Percentiles rank a stretch among this genome's conserved stretches.
Evolutionary conservation across 1,139 yeast species (phyloP).

Genomic region (Scheffersomyces parashehatae): DNA sequence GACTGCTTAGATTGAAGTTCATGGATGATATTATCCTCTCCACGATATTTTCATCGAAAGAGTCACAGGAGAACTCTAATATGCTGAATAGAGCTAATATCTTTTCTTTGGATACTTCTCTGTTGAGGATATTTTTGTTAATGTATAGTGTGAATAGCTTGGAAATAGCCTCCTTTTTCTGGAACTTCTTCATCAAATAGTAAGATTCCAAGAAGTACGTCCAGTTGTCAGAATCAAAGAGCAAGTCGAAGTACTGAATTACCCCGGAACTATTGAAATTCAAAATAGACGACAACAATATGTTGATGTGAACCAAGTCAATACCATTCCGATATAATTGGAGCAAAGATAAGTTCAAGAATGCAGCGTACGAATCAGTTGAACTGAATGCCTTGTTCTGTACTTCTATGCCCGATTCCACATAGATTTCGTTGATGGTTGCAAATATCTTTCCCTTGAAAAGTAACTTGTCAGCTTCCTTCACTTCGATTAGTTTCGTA

Average conservation of each 20-base stretch:
- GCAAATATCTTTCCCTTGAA: slow-evolving; percentile 36
- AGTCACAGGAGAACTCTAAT: slow-evolving; percentile 5
- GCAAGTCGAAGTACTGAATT: slow-evolving; percentile 21
- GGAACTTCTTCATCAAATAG: slow-evolving; percentile 26
- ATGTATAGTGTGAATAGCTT: slow-evolving; percentile 10
- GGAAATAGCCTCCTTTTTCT: slow-evolving; percentile 21
- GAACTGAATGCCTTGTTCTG: slow-evolving; percentile 14
- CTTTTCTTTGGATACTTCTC: not conserved
- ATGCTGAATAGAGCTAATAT: slow-evolving; percentile 5
- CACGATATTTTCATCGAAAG: slow-evolving; percentile 16
- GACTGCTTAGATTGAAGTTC: slow-evolving; percentile 13
- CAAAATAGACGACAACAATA: slow-evolving; percentile 25
- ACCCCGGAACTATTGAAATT: slow-evolving; percentile 21
- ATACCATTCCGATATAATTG: slow-evolving; percentile 8
- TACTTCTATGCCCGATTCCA: slow-evolving; percentile 9
- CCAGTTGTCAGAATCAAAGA: slow-evolving; percentile 25
- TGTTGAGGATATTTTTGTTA: not conserved
- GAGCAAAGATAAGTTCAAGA: slow-evolving; percentile 19
- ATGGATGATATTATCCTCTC: slow-evolving; percentile 16
- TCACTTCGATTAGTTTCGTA: slow-evolving; percentile 15
- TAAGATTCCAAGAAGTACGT: slow-evolving; percentile 16
- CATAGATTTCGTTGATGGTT: slow-evolving; percentile 23
- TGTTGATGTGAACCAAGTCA: slow-evolving; percentile 14
- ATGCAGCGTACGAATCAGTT: slow-evolving; percentile 23
- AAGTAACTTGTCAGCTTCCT: slow-evolving; percentile 38